phyloP scores from a whole-genome alignment of 305 asterid genomes.

The Nicotiana rustica region DNA sequence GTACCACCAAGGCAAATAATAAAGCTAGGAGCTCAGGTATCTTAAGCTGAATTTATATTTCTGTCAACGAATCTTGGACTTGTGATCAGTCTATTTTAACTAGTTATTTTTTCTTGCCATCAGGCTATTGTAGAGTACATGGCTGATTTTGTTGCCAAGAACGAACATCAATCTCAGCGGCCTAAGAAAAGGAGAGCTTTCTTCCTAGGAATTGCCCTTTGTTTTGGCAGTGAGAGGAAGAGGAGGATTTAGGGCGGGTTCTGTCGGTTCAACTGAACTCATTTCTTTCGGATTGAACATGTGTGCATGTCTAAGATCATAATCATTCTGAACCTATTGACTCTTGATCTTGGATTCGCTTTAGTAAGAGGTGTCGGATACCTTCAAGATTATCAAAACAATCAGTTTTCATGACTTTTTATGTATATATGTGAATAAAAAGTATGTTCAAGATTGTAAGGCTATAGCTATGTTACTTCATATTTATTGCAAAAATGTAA shows the following conservation, averaged over 20 bases:
- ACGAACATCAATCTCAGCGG: conserved; percentile 44
- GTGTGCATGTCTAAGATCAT: neutral
- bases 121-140: conserved; percentile 79
- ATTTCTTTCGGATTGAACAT: neutral
- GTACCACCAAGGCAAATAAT: conserved; percentile 69
- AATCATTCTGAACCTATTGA: neutral
- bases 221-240: conserved; percentile 50
- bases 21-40: conserved; percentile 68
- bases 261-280: neutral
- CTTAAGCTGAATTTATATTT: neutral
- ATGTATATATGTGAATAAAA: no score
- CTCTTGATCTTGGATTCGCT: neutral
- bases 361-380: neutral
- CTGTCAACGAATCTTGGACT: conserved; percentile 3
- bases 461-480: neutral
- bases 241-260: neutral
- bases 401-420: neutral
- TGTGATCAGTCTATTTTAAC: conserved; percentile 22
- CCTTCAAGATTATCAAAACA: neutral
- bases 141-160: conserved; percentile 58
- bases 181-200: conserved; percentile 54
- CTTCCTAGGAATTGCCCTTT: conserved; percentile 54
- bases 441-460: no score
- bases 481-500: neutral
- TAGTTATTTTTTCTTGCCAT: conserved; percentile 28